phyloP scores from a whole-genome alignment of 495 filamentous ascomycete genomes.

The Parmelia sp. region DNA sequence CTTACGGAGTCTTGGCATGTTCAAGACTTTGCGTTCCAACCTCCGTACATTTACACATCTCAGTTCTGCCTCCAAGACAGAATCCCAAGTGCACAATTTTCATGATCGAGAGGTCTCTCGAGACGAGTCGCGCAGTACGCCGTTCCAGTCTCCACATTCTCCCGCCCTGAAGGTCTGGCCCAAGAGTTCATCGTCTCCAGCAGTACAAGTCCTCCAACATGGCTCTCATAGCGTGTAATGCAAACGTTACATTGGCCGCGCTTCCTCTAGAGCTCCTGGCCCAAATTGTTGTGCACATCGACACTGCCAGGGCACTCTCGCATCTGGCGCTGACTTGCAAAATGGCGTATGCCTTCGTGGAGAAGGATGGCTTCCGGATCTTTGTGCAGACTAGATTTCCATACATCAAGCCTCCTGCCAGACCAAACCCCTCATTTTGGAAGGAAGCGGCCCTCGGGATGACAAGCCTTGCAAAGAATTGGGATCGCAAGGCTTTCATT shows the following conservation, averaged over 20 bases:
- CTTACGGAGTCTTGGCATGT: no score
- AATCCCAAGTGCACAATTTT: not conserved
- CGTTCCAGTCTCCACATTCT: not conserved
- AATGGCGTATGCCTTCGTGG: slow-evolving; percentile 43
- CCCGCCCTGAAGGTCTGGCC: not conserved
- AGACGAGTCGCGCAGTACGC: not conserved
- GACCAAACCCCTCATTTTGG: slow-evolving; percentile 33
- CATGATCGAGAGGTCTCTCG: not conserved
- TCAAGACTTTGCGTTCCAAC: no score
- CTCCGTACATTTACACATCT: no score
- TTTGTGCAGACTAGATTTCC: slow-evolving; percentile 53
- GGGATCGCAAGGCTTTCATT: slow-evolving; percentile 53
- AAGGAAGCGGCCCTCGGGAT: slow-evolving; percentile 50
- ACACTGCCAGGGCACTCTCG: slow-evolving; percentile 44
- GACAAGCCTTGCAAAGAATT: slow-evolving; percentile 52
- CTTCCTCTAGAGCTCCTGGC: slow-evolving; percentile 59
- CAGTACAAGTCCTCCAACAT: not conserved
- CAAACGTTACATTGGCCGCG: slow-evolving; percentile 31
- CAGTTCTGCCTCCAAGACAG: no score
- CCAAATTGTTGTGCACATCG: slow-evolving; percentile 48
- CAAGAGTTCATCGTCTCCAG: not conserved
- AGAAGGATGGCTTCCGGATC: slow-evolving; percentile 51
- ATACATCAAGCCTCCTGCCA: slow-evolving; percentile 25
- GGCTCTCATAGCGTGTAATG: not conserved
- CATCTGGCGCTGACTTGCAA: slow-evolving; percentile 46